Conservation (phyloP, 139 green algal species). For the Gonium pectorale region DNA sequence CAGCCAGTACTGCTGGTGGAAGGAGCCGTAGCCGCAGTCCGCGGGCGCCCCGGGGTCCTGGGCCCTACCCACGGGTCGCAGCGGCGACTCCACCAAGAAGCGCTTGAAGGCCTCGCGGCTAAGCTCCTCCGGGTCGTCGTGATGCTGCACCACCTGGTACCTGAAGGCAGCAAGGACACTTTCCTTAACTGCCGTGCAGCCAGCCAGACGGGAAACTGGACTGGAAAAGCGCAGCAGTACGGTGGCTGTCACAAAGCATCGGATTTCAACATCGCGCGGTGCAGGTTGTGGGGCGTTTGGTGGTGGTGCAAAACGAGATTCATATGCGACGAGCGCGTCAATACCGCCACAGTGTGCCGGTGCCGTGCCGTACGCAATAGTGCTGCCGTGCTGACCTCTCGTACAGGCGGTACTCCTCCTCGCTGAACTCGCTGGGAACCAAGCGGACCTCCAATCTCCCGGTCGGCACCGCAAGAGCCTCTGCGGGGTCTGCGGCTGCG, state of each 20-base stretch:
- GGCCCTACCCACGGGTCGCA: slow-evolving; percentile 9
- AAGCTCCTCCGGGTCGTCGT: slow-evolving; percentile 61
- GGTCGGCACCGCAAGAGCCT: background rate
- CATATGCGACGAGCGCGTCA: too few species aligned
- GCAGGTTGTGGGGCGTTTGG: too few species aligned
- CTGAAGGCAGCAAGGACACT: slow-evolving; percentile 2
- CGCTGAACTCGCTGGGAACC: slow-evolving; percentile 31
- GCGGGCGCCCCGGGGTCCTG: slow-evolving; percentile 40
- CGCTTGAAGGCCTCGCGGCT: slow-evolving; percentile 34
- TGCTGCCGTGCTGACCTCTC: too few species aligned
- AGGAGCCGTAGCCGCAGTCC: slow-evolving; percentile 84
- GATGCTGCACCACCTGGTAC: slow-evolving; percentile 72
- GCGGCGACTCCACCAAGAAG: slow-evolving; percentile 57
- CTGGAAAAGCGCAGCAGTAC: too few species aligned
- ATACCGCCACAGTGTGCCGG: too few species aligned
- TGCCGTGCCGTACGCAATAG: too few species aligned
- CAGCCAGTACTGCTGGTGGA: slow-evolving; percentile 97
- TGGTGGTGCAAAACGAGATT: too few species aligned
- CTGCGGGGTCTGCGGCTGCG: background rate
- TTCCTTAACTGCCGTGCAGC: too few species aligned
- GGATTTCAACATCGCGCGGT: too few species aligned
- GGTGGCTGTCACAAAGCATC: too few species aligned
- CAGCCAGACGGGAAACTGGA: too few species aligned
- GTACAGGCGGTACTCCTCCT: slow-evolving; percentile 57
- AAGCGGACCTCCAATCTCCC: slow-evolving; percentile 15